phyloP scores from a whole-genome alignment of 169 alveolate species.

The Plasmodium cynomolgi region DNA sequence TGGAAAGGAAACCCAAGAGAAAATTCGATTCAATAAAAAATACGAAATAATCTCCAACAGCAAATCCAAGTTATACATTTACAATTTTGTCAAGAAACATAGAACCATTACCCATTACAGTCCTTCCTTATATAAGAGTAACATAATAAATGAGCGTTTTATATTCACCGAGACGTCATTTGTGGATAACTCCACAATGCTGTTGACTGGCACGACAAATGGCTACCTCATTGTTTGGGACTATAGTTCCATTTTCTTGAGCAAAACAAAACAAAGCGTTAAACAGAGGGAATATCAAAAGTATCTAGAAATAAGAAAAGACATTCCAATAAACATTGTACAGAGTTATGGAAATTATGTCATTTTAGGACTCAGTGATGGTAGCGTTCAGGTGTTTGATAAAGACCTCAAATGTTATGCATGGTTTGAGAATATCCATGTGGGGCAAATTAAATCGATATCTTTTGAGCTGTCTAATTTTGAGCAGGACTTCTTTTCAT shows the following conservation, averaged over 20 bases:
- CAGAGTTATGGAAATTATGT: slow-evolving; percentile 66
- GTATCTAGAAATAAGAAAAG: slow-evolving; percentile 54
- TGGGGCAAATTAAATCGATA: slow-evolving; percentile 65
- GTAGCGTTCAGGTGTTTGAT: slow-evolving; percentile 61
- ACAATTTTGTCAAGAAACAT: slow-evolving; percentile 54
- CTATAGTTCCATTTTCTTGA: slow-evolving; percentile 66
- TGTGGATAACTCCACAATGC: slow-evolving; percentile 56
- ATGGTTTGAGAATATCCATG: slow-evolving; percentile 63
- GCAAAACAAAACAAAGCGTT: slow-evolving; percentile 54
- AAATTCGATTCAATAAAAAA: slow-evolving; percentile 63
- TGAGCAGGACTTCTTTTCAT: slow-evolving; percentile 48
- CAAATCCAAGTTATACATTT: slow-evolving; percentile 56
- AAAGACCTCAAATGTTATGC: slow-evolving; percentile 74
- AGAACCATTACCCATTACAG: slow-evolving; percentile 68
- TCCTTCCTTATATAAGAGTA: slow-evolving; percentile 73
- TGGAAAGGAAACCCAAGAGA: slow-evolving; percentile 53
- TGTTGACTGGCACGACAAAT: slow-evolving; percentile 71
- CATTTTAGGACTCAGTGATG: slow-evolving; percentile 57
- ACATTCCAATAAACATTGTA: slow-evolving; percentile 46
- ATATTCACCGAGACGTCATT: slow-evolving; percentile 70
- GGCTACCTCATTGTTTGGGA: slow-evolving; percentile 67
- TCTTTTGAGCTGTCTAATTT: slow-evolving; percentile 52
- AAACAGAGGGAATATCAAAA: slow-evolving; percentile 77
- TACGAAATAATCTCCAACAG: slow-evolving; percentile 68
- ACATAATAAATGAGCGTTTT: slow-evolving; percentile 57